Evolutionary conservation across 2,329 filamentous ascomycete species (phyloP).

Genomic region (Ophiostoma himal-ulmi): DNA sequence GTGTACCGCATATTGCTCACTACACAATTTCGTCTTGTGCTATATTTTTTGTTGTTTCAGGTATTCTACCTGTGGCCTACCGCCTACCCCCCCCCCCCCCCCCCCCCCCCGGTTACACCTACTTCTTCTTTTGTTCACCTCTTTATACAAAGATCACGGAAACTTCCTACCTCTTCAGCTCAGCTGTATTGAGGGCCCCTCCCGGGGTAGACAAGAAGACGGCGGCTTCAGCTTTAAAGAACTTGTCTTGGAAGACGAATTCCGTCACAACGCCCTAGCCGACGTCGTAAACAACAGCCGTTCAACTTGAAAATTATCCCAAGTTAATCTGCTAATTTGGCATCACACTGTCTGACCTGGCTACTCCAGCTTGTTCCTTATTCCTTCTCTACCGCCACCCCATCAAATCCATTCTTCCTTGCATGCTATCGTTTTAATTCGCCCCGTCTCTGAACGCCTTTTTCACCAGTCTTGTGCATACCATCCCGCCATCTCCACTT

Average conservation of each 20-base stretch:
- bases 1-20: background rate
- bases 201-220: too few species aligned
- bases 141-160: background rate
- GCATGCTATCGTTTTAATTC: background rate
- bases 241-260: too few species aligned
- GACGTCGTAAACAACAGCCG: background rate
- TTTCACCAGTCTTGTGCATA: background rate
- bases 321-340: background rate
- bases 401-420: background rate
- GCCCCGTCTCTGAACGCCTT: background rate
- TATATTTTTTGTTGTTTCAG: background rate
- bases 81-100: background rate
- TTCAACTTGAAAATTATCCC: background rate
- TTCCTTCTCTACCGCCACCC: background rate
- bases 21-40: background rate
- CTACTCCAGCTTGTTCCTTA: background rate
- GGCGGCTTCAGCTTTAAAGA: too few species aligned
- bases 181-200: too few species aligned
- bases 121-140: too few species aligned
- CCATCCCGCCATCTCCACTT: background rate
- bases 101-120: too few species aligned
- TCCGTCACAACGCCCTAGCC: background rate
- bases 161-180: background rate
- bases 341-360: background rate
- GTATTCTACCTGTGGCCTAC: background rate